Evolutionary conservation across 257 asterid species (phyloP), one percentile per base, ranked within the genome.

Genomic region (Plectranthus barbatus): DNA sequence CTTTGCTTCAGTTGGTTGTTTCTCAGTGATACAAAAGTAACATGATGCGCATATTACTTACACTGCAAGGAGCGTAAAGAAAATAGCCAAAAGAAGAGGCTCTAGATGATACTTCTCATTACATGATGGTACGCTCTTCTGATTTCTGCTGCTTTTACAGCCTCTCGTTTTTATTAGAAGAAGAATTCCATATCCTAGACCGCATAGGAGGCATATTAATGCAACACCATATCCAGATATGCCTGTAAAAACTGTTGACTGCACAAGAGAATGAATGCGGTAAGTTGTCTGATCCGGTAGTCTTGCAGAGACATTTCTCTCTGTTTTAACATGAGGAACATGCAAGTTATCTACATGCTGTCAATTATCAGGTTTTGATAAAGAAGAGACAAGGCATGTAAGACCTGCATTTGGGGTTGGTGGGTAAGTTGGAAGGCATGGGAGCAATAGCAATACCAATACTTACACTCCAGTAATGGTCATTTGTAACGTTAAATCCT

Each of bases 381-480:
- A n/a, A n/a, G 44, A 61, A 2, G 44, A 9, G n/a, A 57, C 6
- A 31, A 31, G 36, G 5, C 36, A 2, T 31, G 36, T 7, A 7
- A n/a, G n/a, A n/a, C n/a, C n/a, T n/a, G n/a, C n/a, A n/a, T n/a
- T 4, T 31, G 36, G 36, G 36, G 36, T 6, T 31, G 36, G 3
- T 2, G 33, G 21, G 65, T 59, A 23, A 17, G 37, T n/a, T 11
- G 10, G 19, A 11, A 18, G 15, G 21, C n/a, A 13, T 20, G 29
- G 5, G 9, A 11, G 51, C 14, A 21, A 7, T 41, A 49, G 34
- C 12, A 6, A 5, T 36, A 13, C 46, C 26, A 0, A 69, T 34
- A 76, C 95, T 76, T 80, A 89, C 95, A 77, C 87, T 78, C 97
- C 94, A 89, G 64, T 89, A 89, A 55, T 89, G 86, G 62, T 71